Evolutionary conservation across 2,329 filamentous ascomycete species (phyloP), one percentile per base, ranked within the genome.

Genomic region (Penicillium sp.): DNA sequence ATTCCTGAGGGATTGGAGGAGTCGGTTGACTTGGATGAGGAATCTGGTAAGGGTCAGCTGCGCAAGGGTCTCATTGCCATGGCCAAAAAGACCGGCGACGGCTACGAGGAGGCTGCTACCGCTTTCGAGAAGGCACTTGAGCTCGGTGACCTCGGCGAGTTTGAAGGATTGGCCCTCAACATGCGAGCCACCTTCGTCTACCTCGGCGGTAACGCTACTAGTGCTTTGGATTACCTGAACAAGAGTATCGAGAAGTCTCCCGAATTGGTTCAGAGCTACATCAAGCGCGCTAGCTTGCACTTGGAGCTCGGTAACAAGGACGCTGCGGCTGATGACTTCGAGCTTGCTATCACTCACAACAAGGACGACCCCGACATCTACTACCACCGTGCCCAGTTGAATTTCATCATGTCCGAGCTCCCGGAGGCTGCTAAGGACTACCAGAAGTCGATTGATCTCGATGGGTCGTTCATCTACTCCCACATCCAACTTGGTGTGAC

Each of bases 401-500:
- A 96, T 77, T 99, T 99, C 76, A 97, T 99, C 73, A 89, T 95
- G 63, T 85, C 86, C 49, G 92, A 97, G 69, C 95, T 95, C 61
- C 83, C 86, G 48, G 89, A 95, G 60, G 93, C 93, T 4, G 91
- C 93, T 52, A 95, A 95, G 77, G 93, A 99, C 75, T 99, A 99
- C 77, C 93, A 99, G 72, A 96, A 95, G 76, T 97, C 93, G 2
- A 99, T 99, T 65, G 93, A 99, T 64, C 81, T 99, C 27, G 93
- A 99, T 77, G 82, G 84, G 61, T 85, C 89, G 60, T 99, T 99
- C 74, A 99, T 99, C 76, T 99, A 95, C 81, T 97, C 92, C 7
- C 93, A 99, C 76, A 99, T 99, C 65, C 93, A 99, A 74, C 88
- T 99, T 36, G 93, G 93, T 71, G 93, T 99, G 44, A 99, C 93